A percentile compares a stretch with the other conserved stretches of the same genome.
phyloP scores from a whole-genome alignment of 169 alveolate genomes.

The Plasmodium knowlesi region DNA sequence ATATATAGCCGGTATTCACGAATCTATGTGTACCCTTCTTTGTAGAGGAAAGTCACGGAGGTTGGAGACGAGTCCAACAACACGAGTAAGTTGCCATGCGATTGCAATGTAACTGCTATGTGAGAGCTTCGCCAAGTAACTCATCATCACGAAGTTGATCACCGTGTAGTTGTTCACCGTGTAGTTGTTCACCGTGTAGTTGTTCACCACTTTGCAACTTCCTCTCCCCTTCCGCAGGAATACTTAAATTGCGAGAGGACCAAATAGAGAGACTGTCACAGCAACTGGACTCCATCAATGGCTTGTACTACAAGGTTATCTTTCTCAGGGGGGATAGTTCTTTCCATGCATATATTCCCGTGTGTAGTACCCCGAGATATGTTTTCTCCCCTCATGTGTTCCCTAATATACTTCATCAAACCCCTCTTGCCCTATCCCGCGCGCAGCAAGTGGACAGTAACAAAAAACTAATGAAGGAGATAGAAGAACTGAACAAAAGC shows the following conservation, averaged over 20 bases:
- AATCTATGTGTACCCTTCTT: background rate
- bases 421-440: background rate
- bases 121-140: background rate
- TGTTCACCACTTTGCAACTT: background rate
- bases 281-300: slow-evolving; percentile 42
- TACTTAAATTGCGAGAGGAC: slow-evolving; percentile 51
- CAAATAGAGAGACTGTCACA: slow-evolving; percentile 60
- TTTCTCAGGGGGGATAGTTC: background rate
- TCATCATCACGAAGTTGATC: too few relatives aligned
- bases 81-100: slow-evolving; percentile 3
- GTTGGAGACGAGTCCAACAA: slow-evolving; percentile 13
- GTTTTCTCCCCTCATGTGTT: background rate
- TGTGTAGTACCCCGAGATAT: too few relatives aligned
- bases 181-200: too few relatives aligned
- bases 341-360: background rate
- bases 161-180: too few relatives aligned
- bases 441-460: slow-evolving; percentile 55
- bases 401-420: background rate
- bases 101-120: background rate
- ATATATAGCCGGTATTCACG: background rate
- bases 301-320: slow-evolving; percentile 40
- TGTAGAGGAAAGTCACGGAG: background rate
- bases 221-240: background rate
- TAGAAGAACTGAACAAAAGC: slow-evolving; percentile 50
- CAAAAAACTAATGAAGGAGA: slow-evolving; percentile 24